phyloP scores from a whole-genome alignment of 106 monocot species.

The Acorus calamus region DNA sequence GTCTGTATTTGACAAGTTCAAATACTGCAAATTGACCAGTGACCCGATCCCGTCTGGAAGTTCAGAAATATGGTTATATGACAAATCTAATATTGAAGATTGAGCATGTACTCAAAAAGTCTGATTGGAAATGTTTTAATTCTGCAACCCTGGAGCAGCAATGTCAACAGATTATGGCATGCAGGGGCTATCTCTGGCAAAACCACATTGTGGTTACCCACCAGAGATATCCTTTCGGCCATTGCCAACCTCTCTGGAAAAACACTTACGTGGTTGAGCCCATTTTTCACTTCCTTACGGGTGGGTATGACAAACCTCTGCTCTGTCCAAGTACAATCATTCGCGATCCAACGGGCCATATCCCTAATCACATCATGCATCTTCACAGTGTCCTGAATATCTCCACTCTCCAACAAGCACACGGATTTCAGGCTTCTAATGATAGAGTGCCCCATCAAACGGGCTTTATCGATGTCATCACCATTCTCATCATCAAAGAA shows the following conservation, averaged over 20 bases:
- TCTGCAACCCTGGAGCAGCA: background rate
- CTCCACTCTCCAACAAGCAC: background rate
- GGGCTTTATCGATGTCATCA: no score
- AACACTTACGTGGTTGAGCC: background rate
- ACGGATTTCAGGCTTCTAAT: background rate
- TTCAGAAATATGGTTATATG: background rate
- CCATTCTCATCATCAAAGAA: no score
- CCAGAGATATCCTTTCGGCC: constrained; percentile 6
- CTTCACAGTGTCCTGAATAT: background rate
- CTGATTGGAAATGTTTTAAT: background rate
- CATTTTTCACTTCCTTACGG: background rate
- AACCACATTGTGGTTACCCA: background rate
- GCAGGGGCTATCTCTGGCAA: background rate
- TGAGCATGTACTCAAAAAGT: constrained; percentile 2
- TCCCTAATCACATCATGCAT: constrained; percentile 1
- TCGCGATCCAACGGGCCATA: background rate
- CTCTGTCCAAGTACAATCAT: background rate
- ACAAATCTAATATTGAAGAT: constrained; percentile 5
- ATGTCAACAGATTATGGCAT: background rate
- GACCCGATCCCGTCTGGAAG: background rate
- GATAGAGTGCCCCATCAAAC: no score
- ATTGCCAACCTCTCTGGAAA: background rate
- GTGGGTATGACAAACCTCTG: background rate
- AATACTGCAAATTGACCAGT: background rate
- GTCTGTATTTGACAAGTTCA: background rate